These are phyloP conservation scores for Globisporangium mamillatum DNA, from an alignment of 352 stramenopile genomes.

Conservation along the genomic window DNA sequence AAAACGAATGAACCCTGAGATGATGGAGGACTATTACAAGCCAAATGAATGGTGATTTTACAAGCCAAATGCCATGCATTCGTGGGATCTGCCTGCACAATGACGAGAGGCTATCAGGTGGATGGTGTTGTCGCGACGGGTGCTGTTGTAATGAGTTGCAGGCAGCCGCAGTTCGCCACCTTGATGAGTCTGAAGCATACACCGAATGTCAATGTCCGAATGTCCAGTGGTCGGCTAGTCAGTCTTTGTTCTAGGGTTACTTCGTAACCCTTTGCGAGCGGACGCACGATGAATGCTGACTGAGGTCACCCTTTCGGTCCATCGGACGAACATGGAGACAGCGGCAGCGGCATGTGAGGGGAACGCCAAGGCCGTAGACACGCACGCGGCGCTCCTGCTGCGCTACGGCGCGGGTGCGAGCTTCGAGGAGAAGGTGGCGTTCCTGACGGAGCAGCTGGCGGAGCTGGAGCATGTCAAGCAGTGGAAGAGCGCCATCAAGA, in stretches of 20 bases:
- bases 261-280: background rate
- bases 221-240: background rate
- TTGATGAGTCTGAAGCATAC: background rate
- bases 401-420: conserved; percentile 21
- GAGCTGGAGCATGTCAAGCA: conserved; percentile 40
- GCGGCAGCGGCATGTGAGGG: background rate
- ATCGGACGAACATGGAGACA: conserved; percentile 5
- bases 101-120: background rate
- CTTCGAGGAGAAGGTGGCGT: conserved; percentile 44
- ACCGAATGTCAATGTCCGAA: background rate
- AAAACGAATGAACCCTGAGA: background rate
- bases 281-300: background rate
- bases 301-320: background rate
- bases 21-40: background rate
- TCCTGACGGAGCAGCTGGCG: conserved; percentile 47
- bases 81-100: no score
- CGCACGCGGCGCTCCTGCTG: conserved; percentile 4
- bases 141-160: background rate
- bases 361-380: background rate
- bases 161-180: background rate
- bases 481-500: conserved; percentile 54
- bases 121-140: background rate
- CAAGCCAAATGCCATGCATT: no score
- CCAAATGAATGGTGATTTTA: background rate
- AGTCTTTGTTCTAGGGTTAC: background rate